Percentiles rank a stretch among this genome's conserved stretches.
Evolutionary conservation across 805 yeast genomes (phyloP).

Genomic region (Candida koratica): DNA sequence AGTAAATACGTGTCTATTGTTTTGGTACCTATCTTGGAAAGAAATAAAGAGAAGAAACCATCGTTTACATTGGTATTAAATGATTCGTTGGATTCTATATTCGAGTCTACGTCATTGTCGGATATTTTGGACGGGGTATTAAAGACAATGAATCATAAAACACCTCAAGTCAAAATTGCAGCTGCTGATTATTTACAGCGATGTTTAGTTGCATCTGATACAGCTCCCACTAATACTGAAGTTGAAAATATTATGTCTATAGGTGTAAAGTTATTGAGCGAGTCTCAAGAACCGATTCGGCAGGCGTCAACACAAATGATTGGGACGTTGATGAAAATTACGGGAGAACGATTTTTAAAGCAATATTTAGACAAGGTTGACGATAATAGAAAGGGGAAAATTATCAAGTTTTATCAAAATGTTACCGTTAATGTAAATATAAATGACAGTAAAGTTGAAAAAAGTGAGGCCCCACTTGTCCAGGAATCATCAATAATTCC

Average conservation of each 20-base stretch:
- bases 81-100: conserved; percentile 62
- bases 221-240: conserved; percentile 50
- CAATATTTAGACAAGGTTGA: conserved; percentile 67
- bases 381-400: conserved; percentile 65
- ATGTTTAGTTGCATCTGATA: conserved; percentile 50
- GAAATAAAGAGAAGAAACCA: conserved; percentile 85
- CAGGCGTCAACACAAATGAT: conserved; percentile 70
- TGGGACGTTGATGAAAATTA: conserved; percentile 79
- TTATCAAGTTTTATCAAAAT: conserved; percentile 51
- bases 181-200: conserved; percentile 61
- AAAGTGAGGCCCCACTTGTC: conserved; percentile 31
- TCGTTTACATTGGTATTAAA: conserved; percentile 70
- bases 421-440: conserved; percentile 47
- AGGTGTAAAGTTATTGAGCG: conserved; percentile 64
- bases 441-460: conserved; percentile 4
- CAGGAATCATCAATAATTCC: conserved; percentile 64
- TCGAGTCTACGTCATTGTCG: conserved; percentile 44
- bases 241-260: conserved; percentile 53
- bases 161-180: conserved; percentile 77
- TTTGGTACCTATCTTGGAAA: conserved; percentile 63
- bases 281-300: conserved; percentile 82
- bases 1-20: conserved; percentile 50
- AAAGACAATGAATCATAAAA: conserved; percentile 64
- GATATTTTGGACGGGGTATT: conserved; percentile 60
- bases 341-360: conserved; percentile 66